phyloP scores from a whole-genome alignment of 495 filamentous ascomycete genomes.

The Hyaloscypha hepaticicola region DNA sequence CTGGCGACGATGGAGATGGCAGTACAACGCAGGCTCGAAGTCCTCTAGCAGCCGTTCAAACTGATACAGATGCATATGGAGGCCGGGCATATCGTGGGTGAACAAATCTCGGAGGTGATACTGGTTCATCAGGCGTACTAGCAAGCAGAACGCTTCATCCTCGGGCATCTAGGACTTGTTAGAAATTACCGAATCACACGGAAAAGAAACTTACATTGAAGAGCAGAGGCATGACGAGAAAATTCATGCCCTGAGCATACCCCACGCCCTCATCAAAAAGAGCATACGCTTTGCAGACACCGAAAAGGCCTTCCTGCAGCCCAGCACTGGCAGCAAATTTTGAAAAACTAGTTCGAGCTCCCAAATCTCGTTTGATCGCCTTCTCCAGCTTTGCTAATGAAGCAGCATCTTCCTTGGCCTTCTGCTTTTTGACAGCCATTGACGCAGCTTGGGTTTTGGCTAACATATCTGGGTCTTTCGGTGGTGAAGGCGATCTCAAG shows the following conservation, averaged over 20 bases:
- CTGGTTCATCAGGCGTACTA: constrained; percentile 94
- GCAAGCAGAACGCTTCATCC: constrained; percentile 91
- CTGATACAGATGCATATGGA: constrained; percentile 90
- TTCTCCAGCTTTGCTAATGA: constrained; percentile 84
- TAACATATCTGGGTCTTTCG: constrained; percentile 60
- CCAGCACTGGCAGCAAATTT: constrained; percentile 86
- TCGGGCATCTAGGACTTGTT: constrained; percentile 77
- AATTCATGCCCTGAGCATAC: constrained; percentile 99
- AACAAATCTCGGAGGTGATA: constrained; percentile 93
- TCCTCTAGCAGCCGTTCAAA: constrained; percentile 96
- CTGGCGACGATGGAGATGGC: constrained; percentile 84
- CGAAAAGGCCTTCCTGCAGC: constrained; percentile 91
- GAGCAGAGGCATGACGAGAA: constrained; percentile 93
- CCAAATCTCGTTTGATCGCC: constrained; percentile 82
- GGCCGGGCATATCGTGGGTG: constrained; percentile 91
- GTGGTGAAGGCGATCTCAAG: constrained; percentile 54
- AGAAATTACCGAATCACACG: neutral
- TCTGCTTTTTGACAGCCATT: constrained; percentile 67
- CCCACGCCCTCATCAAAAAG: constrained; percentile 92
- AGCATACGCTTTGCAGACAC: constrained; percentile 96
- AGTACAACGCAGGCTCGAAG: constrained; percentile 89
- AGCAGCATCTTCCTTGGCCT: constrained; percentile 70
- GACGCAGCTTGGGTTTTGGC: constrained; percentile 65
- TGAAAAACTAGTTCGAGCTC: constrained; percentile 91
- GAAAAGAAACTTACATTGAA: constrained; percentile 70